phyloP scores from a whole-genome alignment of 2,329 filamentous ascomycete species.

The Talaromyces sp. region DNA sequence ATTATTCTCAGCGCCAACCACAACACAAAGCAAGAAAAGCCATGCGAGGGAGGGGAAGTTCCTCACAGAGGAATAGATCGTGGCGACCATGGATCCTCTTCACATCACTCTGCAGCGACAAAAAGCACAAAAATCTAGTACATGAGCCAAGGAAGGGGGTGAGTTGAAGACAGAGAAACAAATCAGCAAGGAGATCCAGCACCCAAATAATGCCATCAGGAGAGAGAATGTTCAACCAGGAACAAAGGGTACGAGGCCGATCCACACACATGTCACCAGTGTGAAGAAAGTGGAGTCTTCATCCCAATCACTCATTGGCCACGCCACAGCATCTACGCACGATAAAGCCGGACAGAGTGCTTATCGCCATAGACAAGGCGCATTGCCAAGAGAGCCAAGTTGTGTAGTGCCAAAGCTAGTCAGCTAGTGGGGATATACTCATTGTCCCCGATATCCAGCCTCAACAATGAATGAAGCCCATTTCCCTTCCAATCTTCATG shows the following conservation, averaged over 20 bases:
- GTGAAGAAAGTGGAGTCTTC: background rate
- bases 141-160: background rate
- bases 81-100: slow-evolving; percentile 30
- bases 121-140: background rate
- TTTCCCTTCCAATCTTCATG: too few relatives aligned
- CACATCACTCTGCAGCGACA: slow-evolving; percentile 23
- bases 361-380: slow-evolving; percentile 1
- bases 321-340: background rate
- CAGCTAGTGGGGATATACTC: background rate
- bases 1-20: slow-evolving; percentile 29
- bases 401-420: slow-evolving; percentile 1
- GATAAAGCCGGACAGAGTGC: background rate
- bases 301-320: background rate
- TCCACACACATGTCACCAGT: slow-evolving; percentile 10
- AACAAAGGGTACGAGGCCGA: slow-evolving; percentile 14
- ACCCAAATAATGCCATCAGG: background rate
- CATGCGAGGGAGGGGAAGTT: slow-evolving; percentile 10
- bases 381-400: slow-evolving; percentile 9
- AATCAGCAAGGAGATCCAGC: slow-evolving; percentile 10
- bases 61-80: slow-evolving; percentile 17
- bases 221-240: slow-evolving; percentile 1
- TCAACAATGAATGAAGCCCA: background rate
- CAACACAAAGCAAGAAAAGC: slow-evolving; percentile 22
- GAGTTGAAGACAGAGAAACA: background rate
- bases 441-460: background rate